Conservation (phyloP, 805 yeast species). For the Kuraishia molischiana region DNA sequence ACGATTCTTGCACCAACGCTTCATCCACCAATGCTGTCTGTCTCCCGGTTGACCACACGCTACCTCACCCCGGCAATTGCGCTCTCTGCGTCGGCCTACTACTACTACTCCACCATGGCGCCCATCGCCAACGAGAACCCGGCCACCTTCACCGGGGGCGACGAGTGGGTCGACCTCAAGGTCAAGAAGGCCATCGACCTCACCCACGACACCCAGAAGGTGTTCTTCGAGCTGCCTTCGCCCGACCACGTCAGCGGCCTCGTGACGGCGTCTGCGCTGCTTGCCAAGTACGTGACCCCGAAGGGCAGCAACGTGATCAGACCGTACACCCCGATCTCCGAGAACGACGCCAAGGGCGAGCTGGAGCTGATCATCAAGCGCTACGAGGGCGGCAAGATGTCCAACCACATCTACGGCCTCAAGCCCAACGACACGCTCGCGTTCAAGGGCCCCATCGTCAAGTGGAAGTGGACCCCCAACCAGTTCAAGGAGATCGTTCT, state of each 20-base stretch:
- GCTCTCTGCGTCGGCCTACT: slow-evolving; percentile 30
- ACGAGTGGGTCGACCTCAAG: slow-evolving; percentile 66
- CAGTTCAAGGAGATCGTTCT: slow-evolving; percentile 69
- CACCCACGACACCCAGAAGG: slow-evolving; percentile 55
- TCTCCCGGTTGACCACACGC: background rate
- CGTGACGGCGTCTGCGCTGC: slow-evolving; percentile 64
- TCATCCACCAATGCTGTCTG: background rate
- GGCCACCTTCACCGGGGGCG: slow-evolving; percentile 49
- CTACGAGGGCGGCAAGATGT: slow-evolving; percentile 87
- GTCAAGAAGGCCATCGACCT: slow-evolving; percentile 35
- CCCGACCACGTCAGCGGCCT: slow-evolving; percentile 68
- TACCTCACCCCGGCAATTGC: slow-evolving; percentile 22
- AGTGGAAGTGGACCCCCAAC: slow-evolving; percentile 89
- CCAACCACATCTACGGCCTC: slow-evolving; percentile 59
- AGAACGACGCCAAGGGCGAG: slow-evolving; percentile 57
- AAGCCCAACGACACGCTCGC: slow-evolving; percentile 74
- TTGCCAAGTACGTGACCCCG: slow-evolving; percentile 73
- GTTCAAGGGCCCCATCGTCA: slow-evolving; percentile 88
- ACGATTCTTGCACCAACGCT: too few relatives aligned
- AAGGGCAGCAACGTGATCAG: slow-evolving; percentile 84
- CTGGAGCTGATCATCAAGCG: slow-evolving; percentile 77
- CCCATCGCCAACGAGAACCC: slow-evolving; percentile 22
- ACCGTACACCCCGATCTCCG: slow-evolving; percentile 83
- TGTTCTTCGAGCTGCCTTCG: slow-evolving; percentile 60
- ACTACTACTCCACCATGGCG: slow-evolving; percentile 21